phyloP scores from a whole-genome alignment of 257 asterid genomes.

The Oldenlandia corymbosa region DNA sequence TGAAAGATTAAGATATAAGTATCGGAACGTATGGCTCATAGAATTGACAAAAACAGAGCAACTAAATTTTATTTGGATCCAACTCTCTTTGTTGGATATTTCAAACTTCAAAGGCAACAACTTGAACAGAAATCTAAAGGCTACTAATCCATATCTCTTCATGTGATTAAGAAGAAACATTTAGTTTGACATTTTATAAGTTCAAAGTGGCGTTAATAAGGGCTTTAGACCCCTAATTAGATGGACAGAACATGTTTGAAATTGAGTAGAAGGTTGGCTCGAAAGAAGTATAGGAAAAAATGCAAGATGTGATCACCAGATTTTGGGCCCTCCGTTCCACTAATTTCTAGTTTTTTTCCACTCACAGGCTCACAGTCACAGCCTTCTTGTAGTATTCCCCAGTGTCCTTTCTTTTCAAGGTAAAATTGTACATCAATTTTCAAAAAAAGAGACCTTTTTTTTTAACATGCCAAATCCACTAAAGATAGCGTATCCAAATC shows the following conservation, averaged over 20 bases:
- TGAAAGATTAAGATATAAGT: not conserved
- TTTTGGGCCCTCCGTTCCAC: not conserved
- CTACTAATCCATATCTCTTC: not conserved
- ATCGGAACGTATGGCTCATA: no score
- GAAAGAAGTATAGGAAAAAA: not conserved
- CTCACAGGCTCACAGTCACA: no score
- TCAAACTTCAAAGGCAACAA: no score
- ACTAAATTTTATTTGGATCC: no score
- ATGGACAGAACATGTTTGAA: not conserved
- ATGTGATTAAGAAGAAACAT: not conserved
- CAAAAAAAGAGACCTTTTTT: not conserved
- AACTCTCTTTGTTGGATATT: no score
- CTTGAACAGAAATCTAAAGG: not conserved
- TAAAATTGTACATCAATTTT: not conserved
- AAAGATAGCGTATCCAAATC: not conserved
- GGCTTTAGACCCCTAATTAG: not conserved
- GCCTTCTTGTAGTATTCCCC: not conserved
- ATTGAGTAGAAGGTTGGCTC: not conserved
- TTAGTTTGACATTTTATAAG: not conserved
- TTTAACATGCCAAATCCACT: not conserved
- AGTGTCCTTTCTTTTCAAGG: not conserved
- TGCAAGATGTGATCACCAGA: conserved; percentile 1
- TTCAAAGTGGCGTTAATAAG: not conserved
- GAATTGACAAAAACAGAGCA: no score
- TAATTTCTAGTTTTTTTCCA: no score